phyloP scores from a whole-genome alignment of 306 rosid species.

The Trifolium pratense region DNA sequence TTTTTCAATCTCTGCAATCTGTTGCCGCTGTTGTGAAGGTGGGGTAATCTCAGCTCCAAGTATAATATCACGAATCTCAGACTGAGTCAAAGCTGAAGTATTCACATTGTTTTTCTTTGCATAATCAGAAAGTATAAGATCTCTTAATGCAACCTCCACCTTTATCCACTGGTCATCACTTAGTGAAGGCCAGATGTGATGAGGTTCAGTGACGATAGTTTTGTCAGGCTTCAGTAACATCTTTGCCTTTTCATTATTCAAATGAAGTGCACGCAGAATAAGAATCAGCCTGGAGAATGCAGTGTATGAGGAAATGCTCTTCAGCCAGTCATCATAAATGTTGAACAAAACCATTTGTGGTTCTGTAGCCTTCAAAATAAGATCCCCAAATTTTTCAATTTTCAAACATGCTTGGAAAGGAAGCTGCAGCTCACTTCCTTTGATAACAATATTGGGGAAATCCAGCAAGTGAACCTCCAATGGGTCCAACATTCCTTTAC shows the following conservation, averaged over 20 bases:
- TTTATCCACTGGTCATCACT: slow-evolving; percentile 99
- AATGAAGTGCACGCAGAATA: slow-evolving; percentile 95
- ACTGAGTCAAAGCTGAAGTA: slow-evolving; percentile 94
- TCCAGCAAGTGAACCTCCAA: slow-evolving; percentile 95
- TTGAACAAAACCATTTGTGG: slow-evolving; percentile 99
- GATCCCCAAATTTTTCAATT: slow-evolving; percentile 98
- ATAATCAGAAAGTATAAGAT: slow-evolving; percentile 95
- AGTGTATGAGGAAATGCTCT: slow-evolving; percentile 95
- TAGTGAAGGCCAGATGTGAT: slow-evolving; percentile 99
- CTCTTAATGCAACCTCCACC: slow-evolving; percentile 99
- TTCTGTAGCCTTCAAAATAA: slow-evolving; percentile 97
- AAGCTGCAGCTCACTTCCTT: slow-evolving; percentile 99
- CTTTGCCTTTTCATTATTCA: slow-evolving; percentile 97
- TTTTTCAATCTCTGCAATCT: slow-evolving; percentile 98
- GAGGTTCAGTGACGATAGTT: slow-evolving; percentile 89
- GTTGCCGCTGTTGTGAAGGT: slow-evolving; percentile 98
- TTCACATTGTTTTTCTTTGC: slow-evolving; percentile 99
- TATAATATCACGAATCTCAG: slow-evolving; percentile 98
- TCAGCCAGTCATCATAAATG: slow-evolving; percentile 99
- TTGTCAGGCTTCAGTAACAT: slow-evolving; percentile 98
- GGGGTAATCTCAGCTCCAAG: slow-evolving; percentile 99
- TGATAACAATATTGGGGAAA: slow-evolving; percentile 94
- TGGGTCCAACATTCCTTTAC: slow-evolving; percentile 99
- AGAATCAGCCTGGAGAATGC: slow-evolving; percentile 96
- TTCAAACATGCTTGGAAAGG: slow-evolving; percentile 99